phyloP scores from a whole-genome alignment of 495 filamentous ascomycete species.

The Bacidia gigantensis region DNA sequence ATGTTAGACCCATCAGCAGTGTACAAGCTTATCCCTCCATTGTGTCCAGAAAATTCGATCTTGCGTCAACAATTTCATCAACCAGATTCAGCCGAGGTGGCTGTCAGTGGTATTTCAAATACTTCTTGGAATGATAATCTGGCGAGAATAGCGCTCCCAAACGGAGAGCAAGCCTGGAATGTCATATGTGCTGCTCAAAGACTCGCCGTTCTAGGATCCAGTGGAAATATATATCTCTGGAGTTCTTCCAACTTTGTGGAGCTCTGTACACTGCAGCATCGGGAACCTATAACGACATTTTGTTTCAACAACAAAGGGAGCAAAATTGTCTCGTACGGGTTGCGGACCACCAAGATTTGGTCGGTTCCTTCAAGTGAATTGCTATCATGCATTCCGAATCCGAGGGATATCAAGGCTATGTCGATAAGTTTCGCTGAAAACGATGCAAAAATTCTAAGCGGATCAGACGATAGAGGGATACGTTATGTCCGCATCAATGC shows the following conservation, averaged over 20 bases:
- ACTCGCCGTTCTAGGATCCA: slow-evolving; percentile 15
- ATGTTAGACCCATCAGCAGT: slow-evolving; percentile 22
- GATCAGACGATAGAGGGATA: slow-evolving; percentile 14
- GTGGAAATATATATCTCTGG: slow-evolving; percentile 13
- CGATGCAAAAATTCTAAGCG: slow-evolving; percentile 12
- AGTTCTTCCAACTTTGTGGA: slow-evolving; percentile 13
- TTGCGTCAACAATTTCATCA: slow-evolving; percentile 15
- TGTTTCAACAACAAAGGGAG: slow-evolving; percentile 7
- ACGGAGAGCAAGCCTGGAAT: slow-evolving; percentile 5
- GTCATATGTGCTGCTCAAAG: slow-evolving; percentile 10
- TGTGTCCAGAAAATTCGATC: slow-evolving; percentile 23
- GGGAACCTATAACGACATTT: slow-evolving; percentile 11
- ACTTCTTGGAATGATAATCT: slow-evolving; percentile 21
- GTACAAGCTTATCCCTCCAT: slow-evolving; percentile 25
- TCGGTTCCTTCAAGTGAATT: slow-evolving; percentile 1
- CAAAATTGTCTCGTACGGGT: slow-evolving; percentile 14
- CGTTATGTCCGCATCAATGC: slow-evolving; percentile 9
- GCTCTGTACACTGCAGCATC: slow-evolving; percentile 9
- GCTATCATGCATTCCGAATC: slow-evolving; percentile 5
- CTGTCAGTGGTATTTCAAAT: slow-evolving; percentile 13
- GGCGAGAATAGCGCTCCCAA: slow-evolving; percentile 7
- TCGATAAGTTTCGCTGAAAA: slow-evolving; percentile 10
- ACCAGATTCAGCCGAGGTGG: background rate
- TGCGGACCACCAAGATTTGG: slow-evolving; percentile 14
- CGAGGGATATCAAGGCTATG: slow-evolving; percentile 11